Conservation (phyloP, 768 basidiomycete genomes). For the Artomyces pyxidatus region DNA sequence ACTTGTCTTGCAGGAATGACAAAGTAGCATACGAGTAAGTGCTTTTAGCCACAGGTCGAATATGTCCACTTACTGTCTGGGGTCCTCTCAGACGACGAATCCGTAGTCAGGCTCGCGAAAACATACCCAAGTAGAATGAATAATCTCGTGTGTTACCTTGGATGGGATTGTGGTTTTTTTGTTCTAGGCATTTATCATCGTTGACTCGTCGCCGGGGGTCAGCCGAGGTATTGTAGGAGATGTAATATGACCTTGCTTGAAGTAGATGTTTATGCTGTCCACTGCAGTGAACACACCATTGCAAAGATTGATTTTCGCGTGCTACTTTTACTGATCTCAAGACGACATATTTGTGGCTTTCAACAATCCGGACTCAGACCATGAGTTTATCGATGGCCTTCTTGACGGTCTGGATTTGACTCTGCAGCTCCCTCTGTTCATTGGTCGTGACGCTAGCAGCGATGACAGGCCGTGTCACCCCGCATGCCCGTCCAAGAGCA, state of each 20-base stretch:
- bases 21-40: slow-evolving; percentile 86
- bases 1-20: slow-evolving; percentile 62
- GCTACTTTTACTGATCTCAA: neutral
- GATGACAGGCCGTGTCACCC: slow-evolving; percentile 92
- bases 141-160: too few relatives aligned
- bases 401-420: slow-evolving; percentile 86
- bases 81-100: slow-evolving; percentile 61
- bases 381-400: slow-evolving; percentile 66
- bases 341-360: neutral
- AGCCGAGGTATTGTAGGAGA: neutral
- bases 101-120: slow-evolving; percentile 81
- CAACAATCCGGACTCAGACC: slow-evolving; percentile 22
- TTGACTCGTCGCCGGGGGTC: neutral
- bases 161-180: neutral
- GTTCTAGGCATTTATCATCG: neutral
- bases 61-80: neutral
- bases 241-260: neutral
- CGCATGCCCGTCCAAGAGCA: slow-evolving; percentile 91
- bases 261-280: neutral
- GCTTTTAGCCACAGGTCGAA: neutral
- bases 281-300: too few relatives aligned
- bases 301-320: neutral
- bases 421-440: slow-evolving; percentile 82
- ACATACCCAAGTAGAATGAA: slow-evolving; percentile 65
- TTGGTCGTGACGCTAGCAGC: slow-evolving; percentile 95